Conservation (phyloP, 2,329 filamentous ascomycete genomes). For the Exophiala dermatitidis region DNA sequence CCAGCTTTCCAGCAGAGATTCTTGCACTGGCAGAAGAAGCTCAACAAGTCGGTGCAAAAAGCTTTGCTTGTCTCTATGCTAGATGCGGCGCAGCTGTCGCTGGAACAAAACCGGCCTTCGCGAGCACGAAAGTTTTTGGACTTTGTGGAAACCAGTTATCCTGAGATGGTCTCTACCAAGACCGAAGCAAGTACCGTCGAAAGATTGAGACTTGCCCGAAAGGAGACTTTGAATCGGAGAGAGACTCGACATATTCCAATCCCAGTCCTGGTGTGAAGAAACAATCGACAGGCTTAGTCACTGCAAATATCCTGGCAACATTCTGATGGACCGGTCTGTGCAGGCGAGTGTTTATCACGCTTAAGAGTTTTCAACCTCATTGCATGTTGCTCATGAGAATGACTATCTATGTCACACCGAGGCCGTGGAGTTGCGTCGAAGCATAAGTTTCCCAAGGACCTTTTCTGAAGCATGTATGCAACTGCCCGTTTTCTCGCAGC, state of each 20-base stretch:
- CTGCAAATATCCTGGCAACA: too few species aligned
- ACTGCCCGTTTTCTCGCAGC: too few species aligned
- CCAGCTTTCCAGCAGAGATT: slow-evolving; percentile 25
- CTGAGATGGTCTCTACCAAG: slow-evolving; percentile 14
- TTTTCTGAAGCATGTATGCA: too few species aligned
- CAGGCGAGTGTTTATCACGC: too few species aligned
- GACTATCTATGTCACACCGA: too few species aligned
- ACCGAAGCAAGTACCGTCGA: slow-evolving; percentile 5
- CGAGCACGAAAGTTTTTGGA: slow-evolving; percentile 22
- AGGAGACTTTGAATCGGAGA: slow-evolving; percentile 1
- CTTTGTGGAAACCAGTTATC: slow-evolving; percentile 20
- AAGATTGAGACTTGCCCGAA: slow-evolving; percentile 11
- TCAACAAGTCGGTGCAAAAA: slow-evolving; percentile 24
- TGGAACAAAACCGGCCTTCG: slow-evolving; percentile 28
- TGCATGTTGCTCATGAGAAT: too few species aligned
- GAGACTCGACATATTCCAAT: background rate
- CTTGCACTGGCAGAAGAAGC: slow-evolving; percentile 12
- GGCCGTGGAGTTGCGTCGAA: too few species aligned
- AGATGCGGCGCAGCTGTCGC: slow-evolving; percentile 35
- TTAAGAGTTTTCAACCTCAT: too few species aligned
- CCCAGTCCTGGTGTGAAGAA: background rate
- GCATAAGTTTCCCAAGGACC: too few species aligned
- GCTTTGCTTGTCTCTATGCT: slow-evolving; percentile 32
- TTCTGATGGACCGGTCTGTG: too few species aligned
- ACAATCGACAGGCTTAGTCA: too few species aligned